A percentile compares a stretch with the other conserved stretches of the same genome.
These are phyloP conservation scores for Solanum bulbocastanum DNA, from an alignment of 257 asterid genomes.

Conservation along the genomic window DNA sequence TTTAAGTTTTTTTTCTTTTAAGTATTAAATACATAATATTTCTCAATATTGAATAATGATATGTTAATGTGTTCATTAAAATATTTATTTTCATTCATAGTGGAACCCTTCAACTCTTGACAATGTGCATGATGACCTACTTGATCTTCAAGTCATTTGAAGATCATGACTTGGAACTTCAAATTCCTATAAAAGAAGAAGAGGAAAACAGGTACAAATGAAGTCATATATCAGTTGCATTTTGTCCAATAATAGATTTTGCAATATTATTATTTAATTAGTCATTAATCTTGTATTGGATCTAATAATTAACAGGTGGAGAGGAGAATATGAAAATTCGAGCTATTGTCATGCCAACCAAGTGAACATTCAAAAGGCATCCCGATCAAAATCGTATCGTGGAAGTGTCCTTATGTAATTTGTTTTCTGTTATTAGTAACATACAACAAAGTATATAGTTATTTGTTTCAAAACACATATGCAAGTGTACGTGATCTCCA, in stretches of 20 bases:
- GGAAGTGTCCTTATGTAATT: neutral
- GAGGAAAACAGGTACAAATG: neutral
- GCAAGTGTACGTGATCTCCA: too few species aligned
- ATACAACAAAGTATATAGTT: neutral
- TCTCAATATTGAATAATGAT: too few species aligned
- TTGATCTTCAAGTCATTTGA: too few species aligned
- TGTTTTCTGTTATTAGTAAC: neutral
- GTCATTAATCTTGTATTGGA: neutral
- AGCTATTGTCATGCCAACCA: neutral
- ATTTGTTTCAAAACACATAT: neutral
- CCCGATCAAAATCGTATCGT: neutral
- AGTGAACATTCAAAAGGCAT: neutral
- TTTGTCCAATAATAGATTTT: neutral
- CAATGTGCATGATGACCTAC: slow-evolving; percentile 11
- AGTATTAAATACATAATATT: too few species aligned
- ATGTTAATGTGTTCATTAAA: neutral
- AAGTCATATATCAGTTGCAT: neutral
- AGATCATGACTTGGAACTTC: neutral
- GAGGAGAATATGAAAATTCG: neutral
- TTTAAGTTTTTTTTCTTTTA: neutral
- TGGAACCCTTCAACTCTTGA: slow-evolving; percentile 15
- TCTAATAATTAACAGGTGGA: neutral
- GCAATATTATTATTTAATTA: neutral
- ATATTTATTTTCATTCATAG: too few species aligned
- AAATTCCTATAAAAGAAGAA: neutral